These are phyloP conservation scores for Apiospora saccharicola DNA, from an alignment of 2,329 filamentous ascomycete species.

Conservation along the genomic window DNA sequence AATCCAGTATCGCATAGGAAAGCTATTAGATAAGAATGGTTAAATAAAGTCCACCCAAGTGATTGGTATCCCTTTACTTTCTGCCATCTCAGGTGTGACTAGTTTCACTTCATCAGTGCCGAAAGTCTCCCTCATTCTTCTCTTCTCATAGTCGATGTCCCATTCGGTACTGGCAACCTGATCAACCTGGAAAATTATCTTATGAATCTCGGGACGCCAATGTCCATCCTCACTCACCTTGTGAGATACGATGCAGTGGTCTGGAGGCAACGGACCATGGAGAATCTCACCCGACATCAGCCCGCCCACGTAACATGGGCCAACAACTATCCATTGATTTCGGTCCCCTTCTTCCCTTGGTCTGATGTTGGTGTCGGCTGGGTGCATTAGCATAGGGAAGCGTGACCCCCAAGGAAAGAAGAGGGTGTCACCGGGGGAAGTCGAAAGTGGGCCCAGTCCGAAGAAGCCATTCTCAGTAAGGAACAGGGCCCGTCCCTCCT, in stretches of 20 bases:
- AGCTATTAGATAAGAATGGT: neutral
- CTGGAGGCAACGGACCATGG: neutral
- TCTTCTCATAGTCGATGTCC: neutral
- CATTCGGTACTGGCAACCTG: neutral
- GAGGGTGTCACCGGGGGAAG: neutral
- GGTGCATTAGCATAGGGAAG: neutral
- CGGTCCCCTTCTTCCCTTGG: no score
- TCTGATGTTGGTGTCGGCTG: neutral
- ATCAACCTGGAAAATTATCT: neutral
- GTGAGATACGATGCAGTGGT: neutral
- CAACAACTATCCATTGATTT: neutral
- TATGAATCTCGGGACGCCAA: neutral
- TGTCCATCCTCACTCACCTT: neutral
- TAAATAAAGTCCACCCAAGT: neutral
- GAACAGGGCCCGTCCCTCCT: neutral
- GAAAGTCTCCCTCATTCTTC: neutral
- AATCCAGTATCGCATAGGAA: no score
- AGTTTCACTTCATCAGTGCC: neutral
- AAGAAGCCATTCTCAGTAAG: neutral
- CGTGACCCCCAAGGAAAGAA: neutral
- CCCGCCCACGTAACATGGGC: slow-evolving; percentile 8
- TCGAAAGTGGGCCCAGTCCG: neutral
- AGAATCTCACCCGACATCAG: slow-evolving; percentile 2
- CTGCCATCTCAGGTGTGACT: neutral
- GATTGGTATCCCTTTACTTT: neutral